Percentiles rank a stretch among this genome's conserved stretches.
Conservation (phyloP, 768 basidiomycete species). For the Boletus vinaceobasis region DNA sequence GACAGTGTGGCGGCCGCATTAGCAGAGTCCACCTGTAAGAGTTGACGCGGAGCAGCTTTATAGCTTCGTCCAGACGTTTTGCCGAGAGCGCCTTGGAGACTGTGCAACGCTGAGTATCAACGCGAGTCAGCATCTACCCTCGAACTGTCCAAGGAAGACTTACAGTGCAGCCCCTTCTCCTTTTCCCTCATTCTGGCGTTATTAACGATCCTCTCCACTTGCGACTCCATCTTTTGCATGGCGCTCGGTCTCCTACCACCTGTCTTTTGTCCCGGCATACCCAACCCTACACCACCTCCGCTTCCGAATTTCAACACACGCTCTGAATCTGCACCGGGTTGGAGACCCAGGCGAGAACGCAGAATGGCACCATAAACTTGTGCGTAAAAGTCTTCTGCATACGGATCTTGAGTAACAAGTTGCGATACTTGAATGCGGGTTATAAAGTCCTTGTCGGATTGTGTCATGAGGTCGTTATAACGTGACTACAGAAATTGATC, state of each 20-base stretch:
- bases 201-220: constrained; percentile 94
- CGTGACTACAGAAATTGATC: constrained; percentile 52
- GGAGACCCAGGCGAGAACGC: constrained; percentile 73
- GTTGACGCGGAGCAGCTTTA: constrained; percentile 93
- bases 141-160: constrained; percentile 18
- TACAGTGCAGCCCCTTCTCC: constrained; percentile 69
- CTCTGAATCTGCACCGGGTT: constrained; percentile 55
- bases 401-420: constrained; percentile 95
- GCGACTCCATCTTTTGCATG: constrained; percentile 90
- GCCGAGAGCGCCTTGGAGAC: constrained; percentile 89
- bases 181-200: constrained; percentile 84
- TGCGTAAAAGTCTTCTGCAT: constrained; percentile 97
- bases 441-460: constrained; percentile 99
- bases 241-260: constrained; percentile 73
- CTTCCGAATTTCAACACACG: constrained; percentile 85
- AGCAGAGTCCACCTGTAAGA: constrained; percentile 79
- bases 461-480: constrained; percentile 94
- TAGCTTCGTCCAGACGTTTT: constrained; percentile 92
- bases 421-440: constrained; percentile 98
- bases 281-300: constrained; percentile 81
- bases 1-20: constrained; percentile 35
- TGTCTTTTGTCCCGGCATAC: constrained; percentile 44
- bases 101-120: constrained; percentile 54
- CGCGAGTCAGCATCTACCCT: not conserved
- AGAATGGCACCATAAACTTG: constrained; percentile 89